Conservation (phyloP, 2,329 filamentous ascomycete species). For the Penicillium expansum region DNA sequence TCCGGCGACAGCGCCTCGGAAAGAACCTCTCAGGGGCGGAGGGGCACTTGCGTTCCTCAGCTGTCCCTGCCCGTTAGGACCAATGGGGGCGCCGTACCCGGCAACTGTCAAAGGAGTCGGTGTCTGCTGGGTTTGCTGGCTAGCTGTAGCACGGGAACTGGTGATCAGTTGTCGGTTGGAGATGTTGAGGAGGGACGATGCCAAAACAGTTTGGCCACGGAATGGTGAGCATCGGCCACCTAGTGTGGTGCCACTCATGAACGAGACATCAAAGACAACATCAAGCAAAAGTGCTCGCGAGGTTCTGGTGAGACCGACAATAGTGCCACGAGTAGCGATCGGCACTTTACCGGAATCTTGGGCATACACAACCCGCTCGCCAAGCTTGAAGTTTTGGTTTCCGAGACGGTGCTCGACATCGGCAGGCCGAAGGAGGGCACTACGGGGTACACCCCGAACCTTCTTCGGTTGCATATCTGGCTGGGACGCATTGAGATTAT, state of each 20-base stretch:
- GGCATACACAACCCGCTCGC: slow-evolving; percentile 90
- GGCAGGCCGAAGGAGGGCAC: slow-evolving; percentile 83
- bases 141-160: slow-evolving; percentile 41
- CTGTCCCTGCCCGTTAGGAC: slow-evolving; percentile 60
- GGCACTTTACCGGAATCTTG: slow-evolving; percentile 92
- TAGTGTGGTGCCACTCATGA: slow-evolving; percentile 95
- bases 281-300: slow-evolving; percentile 79
- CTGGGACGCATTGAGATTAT: slow-evolving; percentile 56
- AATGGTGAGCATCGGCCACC: slow-evolving; percentile 89
- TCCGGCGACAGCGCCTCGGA: slow-evolving; percentile 56
- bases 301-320: slow-evolving; percentile 91
- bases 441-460: slow-evolving; percentile 77
- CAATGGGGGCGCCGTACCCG: slow-evolving; percentile 56
- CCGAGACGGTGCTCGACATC: slow-evolving; percentile 93
- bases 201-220: slow-evolving; percentile 86
- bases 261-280: slow-evolving; percentile 87
- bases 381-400: slow-evolving; percentile 77
- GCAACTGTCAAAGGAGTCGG: slow-evolving; percentile 53
- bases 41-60: slow-evolving; percentile 56
- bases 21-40: slow-evolving; percentile 58
- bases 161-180: slow-evolving; percentile 77
- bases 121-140: slow-evolving; percentile 55
- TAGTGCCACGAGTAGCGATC: slow-evolving; percentile 84
- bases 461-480: slow-evolving; percentile 62
- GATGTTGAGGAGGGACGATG: slow-evolving; percentile 85